Base-by-base conservation (phyloP, 176 grass and related monocot species). In the Saccharum spontaneum region DNA sequence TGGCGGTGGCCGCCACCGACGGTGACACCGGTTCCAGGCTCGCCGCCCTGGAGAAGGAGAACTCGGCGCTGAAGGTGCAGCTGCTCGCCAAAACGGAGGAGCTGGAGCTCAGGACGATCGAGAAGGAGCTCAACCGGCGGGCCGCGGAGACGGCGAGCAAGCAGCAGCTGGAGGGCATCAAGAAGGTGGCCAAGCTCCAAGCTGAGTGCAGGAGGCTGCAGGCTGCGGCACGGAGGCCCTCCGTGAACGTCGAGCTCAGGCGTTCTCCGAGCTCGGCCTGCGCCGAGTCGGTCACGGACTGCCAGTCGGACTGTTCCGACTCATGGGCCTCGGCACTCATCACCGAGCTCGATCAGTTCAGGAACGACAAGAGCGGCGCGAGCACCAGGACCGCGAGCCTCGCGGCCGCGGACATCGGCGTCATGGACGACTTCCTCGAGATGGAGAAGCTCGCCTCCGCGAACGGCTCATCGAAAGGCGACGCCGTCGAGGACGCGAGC, bases 101-200 rank as follows among this genome's bases (percentile, higher is more conserved):
- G 72, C 37, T 95, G 17, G 79, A 86, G 52, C 57, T 90, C 59
- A 69, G 90, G 81, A 89, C 92, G 61, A 62, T 88, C 24, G 94
- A 99, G 82, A 88, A 92, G 81, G 97, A 99, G 65, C 75, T 99
- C 12, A 92, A 87, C 88, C 89, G 88, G 61, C 92, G 86, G 67
- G 86, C 94, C 1, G 97, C 97, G 5, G 97, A 99, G 85, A 86
- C 81, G 38, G 92, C 94, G 8, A 97, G 97, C 75, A 99, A 97
- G 86, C 94, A 92, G 82, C 92, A 94, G 44, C 86, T 99, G 23
- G 90, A 94, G 79, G 88, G 82, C 90, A 88, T 97, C 80, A 94
- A 89, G 89, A 99, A 96, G 84, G 54, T 86, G 45, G 69, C 71
- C 28, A 99, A 83, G 78, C 78, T 99, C 65, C 92, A 97, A 77